Evolutionary conservation across 164 flowering plant genomes (phyloP), one percentile per base, ranked within the genome.

Genomic region (Nymphaea thermarum): DNA sequence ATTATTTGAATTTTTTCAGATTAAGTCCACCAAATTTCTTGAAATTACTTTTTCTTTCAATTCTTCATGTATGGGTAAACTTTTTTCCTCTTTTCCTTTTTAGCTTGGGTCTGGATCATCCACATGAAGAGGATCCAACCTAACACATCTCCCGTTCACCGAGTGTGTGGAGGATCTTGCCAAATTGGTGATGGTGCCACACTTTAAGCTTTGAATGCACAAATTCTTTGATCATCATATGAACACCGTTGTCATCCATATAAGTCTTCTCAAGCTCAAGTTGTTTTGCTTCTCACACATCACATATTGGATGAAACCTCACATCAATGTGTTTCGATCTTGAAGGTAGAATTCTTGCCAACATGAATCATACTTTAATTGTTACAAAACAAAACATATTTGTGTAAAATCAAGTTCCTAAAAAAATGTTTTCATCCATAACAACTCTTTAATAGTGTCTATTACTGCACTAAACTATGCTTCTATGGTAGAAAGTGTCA

Each of bases 381-480:
- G 41, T 66, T 11, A 51, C 62, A 66, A 3, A 17, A n/a, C 12
- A 53, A 47, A 15, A 53, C 62, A 53, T 53, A 8, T 55, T 17
- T 66, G 68, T 53, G 47, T 66, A 17, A 66, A 53, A 42, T 61
- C 44, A 3, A 66, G 8, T 14, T 66, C 18, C 44, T 11, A 8
- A 6, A 66, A 42, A 3, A 66, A 66, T 11, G 14, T 47, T n/a
- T 66, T 66, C 68, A 66, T n/a, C 68, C 61, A 66, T 66, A 66
- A 55, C 42, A 51, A 11, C 25, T 53, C 68, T 53, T 66, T 66
- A 11, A 42, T 1, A 15, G 18, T 42, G 47, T 66, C 62, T 6
- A 16, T 66, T 2, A 43, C 42, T 10, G 14, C 44, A 18, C n/a
- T 53, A 43, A 43, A 66, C 2, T 41, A 3, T 0, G 62, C 60